Base-by-base conservation (phyloP, 2,329 filamentous ascomycete species). In the Incumbomyces lentus region DNA sequence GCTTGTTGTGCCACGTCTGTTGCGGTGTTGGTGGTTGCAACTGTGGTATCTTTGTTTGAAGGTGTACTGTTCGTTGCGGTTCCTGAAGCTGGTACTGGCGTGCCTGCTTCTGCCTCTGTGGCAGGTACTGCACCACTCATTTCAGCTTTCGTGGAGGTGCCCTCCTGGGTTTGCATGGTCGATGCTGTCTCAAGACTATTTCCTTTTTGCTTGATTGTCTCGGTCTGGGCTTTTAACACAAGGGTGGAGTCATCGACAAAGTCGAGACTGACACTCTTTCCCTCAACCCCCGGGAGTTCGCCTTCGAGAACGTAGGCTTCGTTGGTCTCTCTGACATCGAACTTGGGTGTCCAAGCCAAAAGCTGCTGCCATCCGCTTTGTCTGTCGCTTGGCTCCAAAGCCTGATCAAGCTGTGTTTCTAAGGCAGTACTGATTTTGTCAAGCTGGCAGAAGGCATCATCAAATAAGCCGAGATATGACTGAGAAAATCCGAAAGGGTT, bases 211-310 rank as follows among this genome's bases (percentile, higher is more conserved):
- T 59, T 62, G 44, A 59, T 58, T 37, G 60, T 62, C 56, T 70
- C 68, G 22, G 60, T 61, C 33, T 58, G 60, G 19, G 70, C 69
- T 50, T 67, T 68, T 47, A 74, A 60, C 38, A 67, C 61, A 10
- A 74, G 60, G 4, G 68, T 73, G 32, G 69, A 63, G 6, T 64
- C 58, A 50, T 73, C 70, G 41, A 64, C 59, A 56, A 72, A 73
- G 46, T 71, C 67, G 41, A 73, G 67, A 35, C 66, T 59, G 41
- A 73, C 57, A 46, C 70, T 61, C 49, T 70, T 65, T 53, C 70
- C 65, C 17, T 60, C 58, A 46, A 72, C 61, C 10, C 71, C 71
- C 1, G 71, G 69, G 1, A 73, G 58, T 45, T 74, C 71, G n/a
- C 70, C 70, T 41, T 73, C 66, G 11, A 74, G 64, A 51, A 67